Base-by-base conservation (phyloP, 1,284 basidiomycete species). In the Ceratorhiza oryzae-sativae region DNA sequence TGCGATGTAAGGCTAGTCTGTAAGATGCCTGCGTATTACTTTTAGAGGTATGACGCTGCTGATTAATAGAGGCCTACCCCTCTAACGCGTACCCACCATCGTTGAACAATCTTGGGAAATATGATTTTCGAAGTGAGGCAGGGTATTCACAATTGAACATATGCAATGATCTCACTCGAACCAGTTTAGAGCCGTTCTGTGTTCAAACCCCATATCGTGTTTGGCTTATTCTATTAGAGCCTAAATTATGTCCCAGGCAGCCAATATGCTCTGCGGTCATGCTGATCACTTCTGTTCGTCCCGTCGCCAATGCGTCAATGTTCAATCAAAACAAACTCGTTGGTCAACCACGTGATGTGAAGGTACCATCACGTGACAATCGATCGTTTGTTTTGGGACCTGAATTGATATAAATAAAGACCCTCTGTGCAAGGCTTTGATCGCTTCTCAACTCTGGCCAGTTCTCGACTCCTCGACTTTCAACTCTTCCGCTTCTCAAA, bases 311-410 rank as follows among this genome's bases (percentile, higher is more conserved):
- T n/a, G 15, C 20, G 6, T n/a, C 20, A 36, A 36, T 2, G 10
- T 59, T 13, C 56, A 59, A 59, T 59, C 56, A 59, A 59, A 59
- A 59, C 56, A 59, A 59, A 59, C 56, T 12, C 4, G 32, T 18
- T 13, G 27, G 8, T 36, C 12, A 12, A 3, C 32, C 48, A 51
- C 63, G 34, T 55, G 51, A 55, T 32, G 12, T 34, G 51, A 12
- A 18, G 9, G 13, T 8, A 10, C 9, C 23, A n/a, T 13, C 48
- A 51, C 48, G 48, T 51, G 48, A 51, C 20, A 12, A 25, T 13
- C 27, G 48, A 51, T 55, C 27, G 51, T 55, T 55, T 55, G 51
- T 55, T 55, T 55, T 55, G 51, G 51, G 27, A 32, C 51, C 15
- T 15, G 25, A 32, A 32, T 32, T 55, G 15, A 51, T 67, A 67